Percentiles rank a stretch among this genome's conserved stretches.
Evolutionary conservation across 2,329 filamentous ascomycete species (phyloP).

Genomic region (Ceratocystis smalleyi): DNA sequence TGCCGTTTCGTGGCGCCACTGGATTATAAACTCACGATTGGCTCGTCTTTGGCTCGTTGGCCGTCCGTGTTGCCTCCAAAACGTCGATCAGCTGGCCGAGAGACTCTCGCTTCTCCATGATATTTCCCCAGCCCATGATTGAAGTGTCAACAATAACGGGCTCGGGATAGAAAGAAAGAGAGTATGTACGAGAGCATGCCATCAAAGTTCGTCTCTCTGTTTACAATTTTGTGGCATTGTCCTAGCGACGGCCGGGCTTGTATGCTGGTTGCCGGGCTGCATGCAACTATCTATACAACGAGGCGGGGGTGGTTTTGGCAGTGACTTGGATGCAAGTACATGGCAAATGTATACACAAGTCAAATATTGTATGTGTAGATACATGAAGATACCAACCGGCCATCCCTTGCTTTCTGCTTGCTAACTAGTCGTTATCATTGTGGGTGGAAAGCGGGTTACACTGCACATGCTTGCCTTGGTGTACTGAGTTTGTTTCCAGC

Average conservation of each 20-base stretch:
- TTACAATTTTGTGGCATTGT: not conserved
- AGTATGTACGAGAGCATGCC: not conserved
- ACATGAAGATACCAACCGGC: not conserved
- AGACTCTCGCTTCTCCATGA: not conserved
- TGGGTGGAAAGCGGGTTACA: not conserved
- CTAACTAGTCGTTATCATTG: not conserved
- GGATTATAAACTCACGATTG: not conserved
- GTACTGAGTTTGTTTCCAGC: not conserved
- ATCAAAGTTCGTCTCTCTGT: not conserved
- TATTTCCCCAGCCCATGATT: not conserved
- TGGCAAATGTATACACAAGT: not conserved
- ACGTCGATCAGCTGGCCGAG: not conserved
- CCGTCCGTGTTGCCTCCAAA: not conserved
- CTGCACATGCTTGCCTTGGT: not conserved
- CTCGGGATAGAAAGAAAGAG: not conserved
- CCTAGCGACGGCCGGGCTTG: not conserved
- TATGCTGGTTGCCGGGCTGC: constrained; percentile 1
- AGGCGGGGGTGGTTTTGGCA: not conserved
- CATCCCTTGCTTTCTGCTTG: not conserved
- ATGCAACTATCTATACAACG: not conserved
- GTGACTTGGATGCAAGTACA: not conserved
- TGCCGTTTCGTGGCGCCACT: not conserved
- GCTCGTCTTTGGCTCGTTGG: not conserved
- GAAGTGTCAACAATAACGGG: not conserved
- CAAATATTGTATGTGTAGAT: not conserved